phyloP scores from a whole-genome alignment of 2,329 filamentous ascomycete genomes.

The Aspergillus carbonarius region DNA sequence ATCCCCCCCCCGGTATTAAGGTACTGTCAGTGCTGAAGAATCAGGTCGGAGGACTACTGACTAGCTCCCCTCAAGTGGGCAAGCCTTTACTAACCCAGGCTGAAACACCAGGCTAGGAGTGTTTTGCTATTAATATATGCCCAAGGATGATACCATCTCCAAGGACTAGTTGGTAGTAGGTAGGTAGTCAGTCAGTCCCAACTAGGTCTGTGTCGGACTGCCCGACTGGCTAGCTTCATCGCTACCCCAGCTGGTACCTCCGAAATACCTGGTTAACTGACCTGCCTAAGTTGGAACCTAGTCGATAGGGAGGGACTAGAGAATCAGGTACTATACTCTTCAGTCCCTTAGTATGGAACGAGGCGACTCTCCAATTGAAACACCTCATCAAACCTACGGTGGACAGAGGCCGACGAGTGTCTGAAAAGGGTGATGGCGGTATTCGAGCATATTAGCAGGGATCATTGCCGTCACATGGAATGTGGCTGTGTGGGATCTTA shows the following conservation, averaged over 20 bases:
- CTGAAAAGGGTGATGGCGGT: not conserved
- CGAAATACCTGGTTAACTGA: not conserved
- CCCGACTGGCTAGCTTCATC: not conserved
- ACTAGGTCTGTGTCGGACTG: not conserved
- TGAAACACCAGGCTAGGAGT: slow-evolving; percentile 12
- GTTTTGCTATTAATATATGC: slow-evolving; percentile 8
- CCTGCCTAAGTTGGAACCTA: not conserved
- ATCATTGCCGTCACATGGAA: not conserved
- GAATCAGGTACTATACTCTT: not conserved
- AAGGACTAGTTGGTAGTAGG: not conserved
- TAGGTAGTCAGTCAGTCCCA: not conserved
- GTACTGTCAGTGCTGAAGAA: slow-evolving; percentile 11
- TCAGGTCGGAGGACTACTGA: slow-evolving; percentile 11
- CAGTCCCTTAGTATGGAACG: not conserved
- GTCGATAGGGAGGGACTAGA: not conserved
- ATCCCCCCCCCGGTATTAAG: not conserved
- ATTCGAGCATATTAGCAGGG: slow-evolving; percentile 1
- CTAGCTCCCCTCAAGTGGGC: slow-evolving; percentile 7
- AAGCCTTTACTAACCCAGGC: slow-evolving; percentile 8
- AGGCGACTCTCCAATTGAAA: not conserved
- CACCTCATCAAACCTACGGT: not conserved
- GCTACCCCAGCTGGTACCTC: not conserved
- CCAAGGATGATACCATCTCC: not conserved
- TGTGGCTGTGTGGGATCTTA: slow-evolving; percentile 2
- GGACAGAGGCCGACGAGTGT: not conserved